Percentiles rank a stretch among this genome's conserved stretches.
Conservation (phyloP, 495 filamentous ascomycete species). For the Sphaerosporella brunnea region DNA sequence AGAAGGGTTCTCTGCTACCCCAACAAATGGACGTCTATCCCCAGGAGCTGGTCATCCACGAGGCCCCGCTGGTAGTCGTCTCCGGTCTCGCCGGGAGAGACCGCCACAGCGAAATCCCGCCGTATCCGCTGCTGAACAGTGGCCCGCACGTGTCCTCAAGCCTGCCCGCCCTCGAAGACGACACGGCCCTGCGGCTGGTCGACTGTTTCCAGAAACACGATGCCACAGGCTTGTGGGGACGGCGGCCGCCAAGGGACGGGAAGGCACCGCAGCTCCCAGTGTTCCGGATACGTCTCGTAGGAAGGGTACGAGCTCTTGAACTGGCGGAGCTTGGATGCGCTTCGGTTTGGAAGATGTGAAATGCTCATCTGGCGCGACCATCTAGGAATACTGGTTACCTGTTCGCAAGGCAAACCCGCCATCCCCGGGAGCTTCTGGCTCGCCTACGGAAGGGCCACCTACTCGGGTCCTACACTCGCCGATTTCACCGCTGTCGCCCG, state of each 20-base stretch:
- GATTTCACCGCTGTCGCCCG: constrained; percentile 67
- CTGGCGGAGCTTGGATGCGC: not conserved
- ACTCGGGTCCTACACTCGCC: constrained; percentile 57
- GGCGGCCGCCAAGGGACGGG: not conserved
- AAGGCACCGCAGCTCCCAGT: constrained; percentile 25
- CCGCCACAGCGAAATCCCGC: constrained; percentile 15
- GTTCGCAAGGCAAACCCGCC: constrained; percentile 45
- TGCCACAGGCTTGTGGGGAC: constrained; percentile 33
- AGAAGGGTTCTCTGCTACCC: too few species aligned
- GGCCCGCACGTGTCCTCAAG: constrained; percentile 47
- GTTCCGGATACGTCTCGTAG: constrained; percentile 51
- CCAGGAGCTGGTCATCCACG: constrained; percentile 59
- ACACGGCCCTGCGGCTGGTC: constrained; percentile 47
- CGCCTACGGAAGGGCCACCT: constrained; percentile 31
- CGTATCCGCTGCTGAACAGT: constrained; percentile 40
- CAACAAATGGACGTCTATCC: constrained; percentile 71
- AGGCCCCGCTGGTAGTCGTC: constrained; percentile 60
- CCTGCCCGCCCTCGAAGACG: constrained; percentile 44
- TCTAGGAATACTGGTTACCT: constrained; percentile 42
- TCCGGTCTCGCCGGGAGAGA: constrained; percentile 44
- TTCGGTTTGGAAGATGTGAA: not conserved
- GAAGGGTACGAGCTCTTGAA: constrained; percentile 42
- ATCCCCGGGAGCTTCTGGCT: constrained; percentile 32
- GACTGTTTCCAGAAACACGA: constrained; percentile 49
- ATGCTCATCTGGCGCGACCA: not conserved